Percentiles rank a stretch among this genome's conserved stretches.
These are phyloP conservation scores for Xerocomellus dryophilus DNA, from an alignment of 768 basidiomycete genomes.

Conservation along the genomic window DNA sequence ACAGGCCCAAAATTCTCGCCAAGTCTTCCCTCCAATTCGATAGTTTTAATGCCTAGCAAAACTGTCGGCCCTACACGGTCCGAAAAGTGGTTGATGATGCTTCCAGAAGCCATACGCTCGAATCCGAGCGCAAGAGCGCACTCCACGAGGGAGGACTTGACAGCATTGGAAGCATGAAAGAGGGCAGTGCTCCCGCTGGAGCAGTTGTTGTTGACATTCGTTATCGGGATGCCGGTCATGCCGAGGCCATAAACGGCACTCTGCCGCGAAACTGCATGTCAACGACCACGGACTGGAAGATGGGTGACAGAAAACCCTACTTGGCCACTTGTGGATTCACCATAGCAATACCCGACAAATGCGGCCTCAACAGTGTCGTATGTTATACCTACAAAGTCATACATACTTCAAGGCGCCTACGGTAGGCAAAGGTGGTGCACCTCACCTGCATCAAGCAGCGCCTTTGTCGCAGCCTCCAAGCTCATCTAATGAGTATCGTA, in stretches of 20 bases:
- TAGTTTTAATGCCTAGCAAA: conserved; percentile 40
- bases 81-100: conserved; percentile 60
- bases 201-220: conserved; percentile 85
- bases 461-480: conserved; percentile 75
- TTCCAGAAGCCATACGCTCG: conserved; percentile 77
- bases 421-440: not conserved
- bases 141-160: conserved; percentile 64
- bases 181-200: conserved; percentile 77
- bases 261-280: conserved; percentile 30
- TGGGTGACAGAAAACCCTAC: conserved; percentile 28
- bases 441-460: conserved; percentile 75
- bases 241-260: conserved; percentile 78
- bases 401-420: conserved; percentile 12
- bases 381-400: conserved; percentile 55
- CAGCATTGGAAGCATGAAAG: conserved; percentile 61
- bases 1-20: conserved; percentile 65
- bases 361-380: conserved; percentile 73
- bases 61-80: conserved; percentile 44
- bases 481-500: not conserved
- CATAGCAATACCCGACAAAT: conserved; percentile 73
- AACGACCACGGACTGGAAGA: not conserved
- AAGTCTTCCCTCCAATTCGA: conserved; percentile 43
- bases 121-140: conserved; percentile 81
- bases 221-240: conserved; percentile 75
- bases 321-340: conserved; percentile 75